Evolutionary conservation across 148 eudicot species (phyloP), one percentile per base, ranked within the genome.

Genomic region (Mesembryanthemum crystallinum): DNA sequence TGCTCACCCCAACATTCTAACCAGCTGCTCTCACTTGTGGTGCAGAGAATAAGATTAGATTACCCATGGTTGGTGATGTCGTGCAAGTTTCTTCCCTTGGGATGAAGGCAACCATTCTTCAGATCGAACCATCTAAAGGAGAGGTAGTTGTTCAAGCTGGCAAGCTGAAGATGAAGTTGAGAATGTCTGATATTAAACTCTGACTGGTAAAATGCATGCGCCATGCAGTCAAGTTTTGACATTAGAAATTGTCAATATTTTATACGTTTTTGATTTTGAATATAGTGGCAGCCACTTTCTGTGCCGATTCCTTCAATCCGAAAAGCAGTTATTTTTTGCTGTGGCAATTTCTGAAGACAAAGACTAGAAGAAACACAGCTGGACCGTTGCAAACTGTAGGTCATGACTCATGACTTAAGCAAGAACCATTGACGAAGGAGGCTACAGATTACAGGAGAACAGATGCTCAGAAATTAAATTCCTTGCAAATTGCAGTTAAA

Each of bases 71-170:
- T 60, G 98, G 98, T 78, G 98, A 94, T 75, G 63, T 24, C 11
- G 95, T 94, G 73, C 86, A 83, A 58, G 87, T 91, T 68, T 77
- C 86, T 77, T 86, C 94, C 72, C 85, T 91, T 49, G 89, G 89
- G 62, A 87, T 76, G 75, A 87, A 87, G 80, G 98, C 87, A 25
- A 82, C 52, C 27, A 90, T 94, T 35, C 74, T 94, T 69, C 81
- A 83, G 81, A 85, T 91, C 76, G 97, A 90, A 58, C 88, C 86
- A 27, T 85, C 92, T 10, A 91, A 88, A 85, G 84, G 80, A 64
- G 95, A 88, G 74, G 45, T 88, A 54, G 70, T 90, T 39, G 97
- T 94, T 79, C 97, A 88, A 85, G 90, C 87, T 61, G 98, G 98
- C 72, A 80, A 70, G 63, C 75, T 94, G 83, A 94, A 87, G 84